phyloP scores from a whole-genome alignment of 768 basidiomycete genomes.

The Tulasnella sp. region DNA sequence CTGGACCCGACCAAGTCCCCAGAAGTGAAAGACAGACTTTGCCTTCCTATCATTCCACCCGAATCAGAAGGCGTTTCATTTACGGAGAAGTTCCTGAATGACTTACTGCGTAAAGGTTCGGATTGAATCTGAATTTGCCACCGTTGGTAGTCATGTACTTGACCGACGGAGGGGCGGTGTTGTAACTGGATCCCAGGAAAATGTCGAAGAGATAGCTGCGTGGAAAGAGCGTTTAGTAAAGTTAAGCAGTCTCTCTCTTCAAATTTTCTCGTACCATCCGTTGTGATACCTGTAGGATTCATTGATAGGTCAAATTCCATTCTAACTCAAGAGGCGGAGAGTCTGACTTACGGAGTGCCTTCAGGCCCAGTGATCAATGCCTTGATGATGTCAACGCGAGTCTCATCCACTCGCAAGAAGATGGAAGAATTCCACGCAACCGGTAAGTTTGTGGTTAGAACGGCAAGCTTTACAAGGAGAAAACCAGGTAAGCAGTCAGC shows the following conservation, averaged over 20 bases:
- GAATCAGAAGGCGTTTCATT: background rate
- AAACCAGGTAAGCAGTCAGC: background rate
- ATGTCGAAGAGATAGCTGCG: slow-evolving; percentile 74
- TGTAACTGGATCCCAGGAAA: slow-evolving; percentile 82
- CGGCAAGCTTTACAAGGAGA: slow-evolving; percentile 52
- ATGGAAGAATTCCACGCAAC: slow-evolving; percentile 91
- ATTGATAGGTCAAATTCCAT: slow-evolving; percentile 12
- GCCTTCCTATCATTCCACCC: slow-evolving; percentile 47
- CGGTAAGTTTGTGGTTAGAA: slow-evolving; percentile 88
- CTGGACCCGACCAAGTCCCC: slow-evolving; percentile 89
- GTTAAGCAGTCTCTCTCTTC: background rate
- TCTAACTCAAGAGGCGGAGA: background rate
- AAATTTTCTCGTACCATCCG: slow-evolving; percentile 53
- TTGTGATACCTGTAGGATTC: slow-evolving; percentile 57
- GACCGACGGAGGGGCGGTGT: slow-evolving; percentile 23
- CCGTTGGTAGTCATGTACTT: slow-evolving; percentile 39
- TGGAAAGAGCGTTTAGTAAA: background rate
- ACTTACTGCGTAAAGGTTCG: slow-evolving; percentile 81
- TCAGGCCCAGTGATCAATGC: slow-evolving; percentile 83
- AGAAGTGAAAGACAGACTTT: slow-evolving; percentile 89
- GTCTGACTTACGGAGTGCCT: slow-evolving; percentile 64
- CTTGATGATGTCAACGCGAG: slow-evolving; percentile 83
- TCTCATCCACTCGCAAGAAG: slow-evolving; percentile 87
- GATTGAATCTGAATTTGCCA: slow-evolving; percentile 85
- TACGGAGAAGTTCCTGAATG: background rate